Evolutionary conservation across 352 stramenopile genomes (phyloP), one percentile per base, ranked within the genome.

Genomic region (Phytopythium mirpurense): DNA sequence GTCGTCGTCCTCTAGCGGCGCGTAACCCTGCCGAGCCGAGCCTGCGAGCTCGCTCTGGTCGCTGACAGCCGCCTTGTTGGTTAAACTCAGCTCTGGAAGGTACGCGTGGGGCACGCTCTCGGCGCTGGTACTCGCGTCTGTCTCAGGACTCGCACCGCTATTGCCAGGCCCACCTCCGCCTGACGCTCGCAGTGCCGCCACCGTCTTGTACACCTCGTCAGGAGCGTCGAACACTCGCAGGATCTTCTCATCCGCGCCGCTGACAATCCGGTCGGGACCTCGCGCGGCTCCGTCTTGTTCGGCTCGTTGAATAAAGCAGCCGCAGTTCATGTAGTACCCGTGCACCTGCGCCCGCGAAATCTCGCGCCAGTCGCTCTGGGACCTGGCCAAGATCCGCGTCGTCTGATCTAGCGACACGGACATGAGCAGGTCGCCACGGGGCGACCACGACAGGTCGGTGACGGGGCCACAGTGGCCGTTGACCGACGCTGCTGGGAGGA

Each of bases 211-310:
- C 15, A 87, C 51, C 54, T 74, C 61, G 23, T 84, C 60, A 8
- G 79, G 79, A n/a, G 74, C 77, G 50, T 86, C 69, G 37, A 90
- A 88, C 2, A 88, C 71, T 3, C 82, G 78, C n/a, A 93, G 49
- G 56, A 93, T 88, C 57, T 93, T 92, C 49, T 93, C 82, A 47
- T 90, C 82, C 0, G 82, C 79, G n/a, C 82, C 82, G 26, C 79
- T 88, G 10, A 93, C 79, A 43, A 89, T 89, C 11, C 70, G 61
- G 15, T 83, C 41, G 41, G 11, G 4, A 0, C 7, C 14, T 11
- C 14, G 24, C 9, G 18, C 34, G 41, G 2, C 68, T 21, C 59
- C 68, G 35, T 43, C 40, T 36, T 12, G 21, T 50, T 51, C 11
- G 57, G 36, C 5, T 16, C 32, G 23, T 6, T 24, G 48, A 14